A percentile compares a stretch with the other conserved stretches of the same genome.
Conservation (phyloP, 2,329 filamentous ascomycete species). For the Myriosclerotinia curreyana region DNA sequence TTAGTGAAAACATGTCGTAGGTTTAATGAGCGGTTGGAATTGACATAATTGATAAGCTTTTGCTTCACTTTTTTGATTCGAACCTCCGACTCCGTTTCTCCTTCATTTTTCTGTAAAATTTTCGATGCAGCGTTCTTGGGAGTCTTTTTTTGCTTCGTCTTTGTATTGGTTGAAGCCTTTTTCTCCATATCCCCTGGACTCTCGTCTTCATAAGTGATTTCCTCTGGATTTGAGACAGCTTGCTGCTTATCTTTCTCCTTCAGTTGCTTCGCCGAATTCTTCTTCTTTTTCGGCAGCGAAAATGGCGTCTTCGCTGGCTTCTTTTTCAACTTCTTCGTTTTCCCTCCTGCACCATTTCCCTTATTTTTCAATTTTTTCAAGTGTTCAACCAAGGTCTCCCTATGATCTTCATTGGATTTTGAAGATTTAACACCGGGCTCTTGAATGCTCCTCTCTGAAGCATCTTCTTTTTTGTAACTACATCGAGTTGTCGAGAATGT, state of each 20-base stretch:
- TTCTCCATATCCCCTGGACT: neutral
- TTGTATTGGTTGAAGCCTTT: neutral
- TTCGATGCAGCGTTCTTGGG: neutral
- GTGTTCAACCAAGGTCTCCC: neutral
- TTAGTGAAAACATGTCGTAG: neutral
- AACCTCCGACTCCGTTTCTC: slow-evolving; percentile 9
- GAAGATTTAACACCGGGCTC: no score
- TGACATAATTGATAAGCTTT: slow-evolving; percentile 14
- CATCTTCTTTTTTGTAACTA: neutral
- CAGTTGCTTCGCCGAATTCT: neutral
- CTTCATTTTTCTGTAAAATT: neutral
- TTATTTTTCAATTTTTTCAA: neutral
- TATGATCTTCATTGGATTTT: neutral
- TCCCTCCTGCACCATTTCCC: neutral
- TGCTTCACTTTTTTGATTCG: slow-evolving; percentile 17
- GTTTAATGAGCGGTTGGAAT: neutral
- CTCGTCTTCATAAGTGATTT: neutral
- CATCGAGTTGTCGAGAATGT: slow-evolving; percentile 23
- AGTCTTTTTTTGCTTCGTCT: neutral
- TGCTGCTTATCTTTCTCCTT: neutral
- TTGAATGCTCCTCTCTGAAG: neutral
- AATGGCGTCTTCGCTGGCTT: no score
- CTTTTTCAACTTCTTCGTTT: neutral
- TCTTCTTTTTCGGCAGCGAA: slow-evolving; percentile 1
- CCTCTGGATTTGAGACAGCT: neutral